Percentiles rank a stretch among this genome's conserved stretches.
Conservation (phyloP, 257 asterid genomes). For the Fraxinus cuspidata region DNA sequence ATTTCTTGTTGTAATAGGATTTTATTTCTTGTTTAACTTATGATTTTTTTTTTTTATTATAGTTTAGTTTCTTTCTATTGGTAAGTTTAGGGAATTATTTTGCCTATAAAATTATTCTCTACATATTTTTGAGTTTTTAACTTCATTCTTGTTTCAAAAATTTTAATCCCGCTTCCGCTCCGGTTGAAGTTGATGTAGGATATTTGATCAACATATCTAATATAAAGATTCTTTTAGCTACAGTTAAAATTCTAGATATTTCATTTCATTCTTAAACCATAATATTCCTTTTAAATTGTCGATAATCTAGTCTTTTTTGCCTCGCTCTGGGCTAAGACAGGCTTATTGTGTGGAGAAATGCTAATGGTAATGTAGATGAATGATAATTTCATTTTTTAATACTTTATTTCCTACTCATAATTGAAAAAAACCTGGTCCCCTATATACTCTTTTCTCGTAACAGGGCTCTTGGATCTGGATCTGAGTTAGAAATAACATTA, state of each 20-base stretch:
- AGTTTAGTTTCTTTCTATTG: no score
- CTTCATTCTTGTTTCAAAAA: no score
- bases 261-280: neutral
- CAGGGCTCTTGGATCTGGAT: no score
- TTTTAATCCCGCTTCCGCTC: no score
- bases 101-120: no score
- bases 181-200: constrained; percentile 5
- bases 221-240: neutral
- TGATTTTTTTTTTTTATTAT: no score
- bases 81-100: no score
- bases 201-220: neutral
- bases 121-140: no score
- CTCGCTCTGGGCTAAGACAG: neutral
- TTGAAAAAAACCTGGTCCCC: neutral
- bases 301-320: constrained; percentile 7
- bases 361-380: neutral
- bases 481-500: no score
- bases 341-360: neutral
- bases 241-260: neutral
- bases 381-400: neutral
- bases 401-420: neutral
- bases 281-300: neutral
- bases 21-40: no score
- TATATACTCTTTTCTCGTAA: no score
- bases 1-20: no score